A percentile compares a stretch with the other conserved stretches of the same genome.
Evolutionary conservation across 2,329 filamentous ascomycete species (phyloP).

Genomic region (Sporothrix protearum): DNA sequence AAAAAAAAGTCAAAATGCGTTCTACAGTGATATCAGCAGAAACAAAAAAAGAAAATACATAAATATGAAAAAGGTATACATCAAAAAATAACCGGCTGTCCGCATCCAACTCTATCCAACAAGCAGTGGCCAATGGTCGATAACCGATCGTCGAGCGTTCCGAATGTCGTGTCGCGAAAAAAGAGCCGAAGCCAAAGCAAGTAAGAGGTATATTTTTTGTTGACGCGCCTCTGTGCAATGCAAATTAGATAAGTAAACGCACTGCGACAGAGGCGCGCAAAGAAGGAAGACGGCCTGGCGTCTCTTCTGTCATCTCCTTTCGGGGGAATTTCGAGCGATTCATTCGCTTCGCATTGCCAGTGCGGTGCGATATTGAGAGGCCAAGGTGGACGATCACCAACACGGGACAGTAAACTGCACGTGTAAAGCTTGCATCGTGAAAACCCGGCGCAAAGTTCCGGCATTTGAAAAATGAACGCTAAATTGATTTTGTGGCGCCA

Average conservation of each 20-base stretch:
- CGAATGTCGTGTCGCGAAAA: conserved; percentile 7
- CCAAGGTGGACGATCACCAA: neutral
- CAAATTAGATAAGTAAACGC: neutral
- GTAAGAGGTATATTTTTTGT: conserved; percentile 8
- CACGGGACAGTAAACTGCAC: neutral
- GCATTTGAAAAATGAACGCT: neutral
- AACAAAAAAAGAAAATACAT: conserved; percentile 26
- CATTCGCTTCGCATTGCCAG: neutral
- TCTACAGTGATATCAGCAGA: conserved; percentile 30
- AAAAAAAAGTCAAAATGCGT: conserved; percentile 22
- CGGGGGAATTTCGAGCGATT: neutral
- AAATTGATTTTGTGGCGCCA: neutral
- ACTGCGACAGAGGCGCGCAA: conserved; percentile 1
- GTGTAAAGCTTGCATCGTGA: conserved; percentile 3
- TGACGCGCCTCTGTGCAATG: conserved; percentile 14
- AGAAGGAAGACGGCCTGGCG: conserved; percentile 4
- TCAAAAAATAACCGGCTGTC: conserved; percentile 22
- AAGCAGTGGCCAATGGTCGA: conserved; percentile 11
- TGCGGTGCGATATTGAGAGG: neutral
- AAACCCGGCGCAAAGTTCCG: neutral
- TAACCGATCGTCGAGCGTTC: neutral
- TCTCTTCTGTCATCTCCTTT: conserved; percentile 5
- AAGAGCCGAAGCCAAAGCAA: conserved; percentile 1
- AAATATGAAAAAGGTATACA: conserved; percentile 21
- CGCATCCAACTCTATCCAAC: conserved; percentile 21